Evolutionary conservation across 148 eudicot genomes (phyloP).

Genomic region (Persicaria maculosa): DNA sequence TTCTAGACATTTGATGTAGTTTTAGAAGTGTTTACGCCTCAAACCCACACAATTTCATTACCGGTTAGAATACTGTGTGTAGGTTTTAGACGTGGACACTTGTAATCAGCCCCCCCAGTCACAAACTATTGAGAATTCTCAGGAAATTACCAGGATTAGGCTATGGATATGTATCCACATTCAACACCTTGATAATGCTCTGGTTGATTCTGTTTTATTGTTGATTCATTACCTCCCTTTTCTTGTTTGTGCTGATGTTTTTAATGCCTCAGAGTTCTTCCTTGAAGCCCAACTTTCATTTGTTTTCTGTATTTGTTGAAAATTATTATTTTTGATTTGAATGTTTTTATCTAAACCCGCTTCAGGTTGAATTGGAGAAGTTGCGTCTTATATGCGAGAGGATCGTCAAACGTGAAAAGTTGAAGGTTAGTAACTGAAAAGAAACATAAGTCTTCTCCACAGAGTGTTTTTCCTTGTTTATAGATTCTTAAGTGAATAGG

Average conservation of each 20-base stretch:
- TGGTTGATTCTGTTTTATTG: not conserved
- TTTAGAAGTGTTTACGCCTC: no score
- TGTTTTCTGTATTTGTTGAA: not conserved
- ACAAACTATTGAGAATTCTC: not conserved
- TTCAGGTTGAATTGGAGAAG: slow-evolving; percentile 92
- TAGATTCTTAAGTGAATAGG: not conserved
- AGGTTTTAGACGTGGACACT: not conserved
- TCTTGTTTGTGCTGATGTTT: not conserved
- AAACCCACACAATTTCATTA: not conserved
- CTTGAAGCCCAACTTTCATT: not conserved
- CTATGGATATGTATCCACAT: not conserved
- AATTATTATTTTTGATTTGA: not conserved
- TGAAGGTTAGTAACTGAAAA: slow-evolving; percentile 50
- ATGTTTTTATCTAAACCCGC: slow-evolving; percentile 2
- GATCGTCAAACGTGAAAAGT: slow-evolving; percentile 78
- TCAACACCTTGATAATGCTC: not conserved
- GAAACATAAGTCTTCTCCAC: not conserved
- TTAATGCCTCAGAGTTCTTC: not conserved
- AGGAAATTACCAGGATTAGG: not conserved
- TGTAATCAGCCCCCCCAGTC: not conserved
- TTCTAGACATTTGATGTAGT: no score
- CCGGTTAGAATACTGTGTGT: not conserved
- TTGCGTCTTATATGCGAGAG: slow-evolving; percentile 92
- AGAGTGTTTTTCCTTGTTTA: not conserved
- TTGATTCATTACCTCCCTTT: not conserved